Evolutionary conservation across 1,284 basidiomycete genomes (phyloP).

Genomic region (Apiotrichum gracile): DNA sequence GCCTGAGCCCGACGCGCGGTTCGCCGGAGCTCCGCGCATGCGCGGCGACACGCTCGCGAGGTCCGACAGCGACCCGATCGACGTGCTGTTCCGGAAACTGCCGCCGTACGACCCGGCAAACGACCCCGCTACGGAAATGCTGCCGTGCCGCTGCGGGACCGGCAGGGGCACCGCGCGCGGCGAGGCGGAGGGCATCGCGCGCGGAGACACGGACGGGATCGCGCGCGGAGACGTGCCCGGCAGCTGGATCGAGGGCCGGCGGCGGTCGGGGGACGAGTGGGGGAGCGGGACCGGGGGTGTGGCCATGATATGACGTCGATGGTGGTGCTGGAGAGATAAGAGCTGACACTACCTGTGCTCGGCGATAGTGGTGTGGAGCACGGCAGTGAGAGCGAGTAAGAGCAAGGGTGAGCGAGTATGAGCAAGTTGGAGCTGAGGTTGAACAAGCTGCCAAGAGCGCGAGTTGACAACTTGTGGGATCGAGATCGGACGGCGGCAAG

Average conservation of each 20-base stretch:
- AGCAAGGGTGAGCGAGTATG: too few relatives aligned
- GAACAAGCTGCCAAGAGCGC: too few relatives aligned
- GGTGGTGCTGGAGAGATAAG: slow-evolving; percentile 6
- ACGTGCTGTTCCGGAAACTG: neutral
- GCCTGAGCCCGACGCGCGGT: slow-evolving; percentile 8
- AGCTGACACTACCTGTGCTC: too few relatives aligned
- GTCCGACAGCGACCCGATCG: slow-evolving; percentile 17
- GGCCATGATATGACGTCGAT: slow-evolving; percentile 15
- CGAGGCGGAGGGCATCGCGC: slow-evolving; percentile 1
- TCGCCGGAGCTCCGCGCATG: neutral
- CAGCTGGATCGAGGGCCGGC: slow-evolving; percentile 15
- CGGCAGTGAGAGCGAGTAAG: too few relatives aligned
- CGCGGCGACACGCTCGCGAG: slow-evolving; percentile 10
- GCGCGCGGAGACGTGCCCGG: slow-evolving; percentile 4
- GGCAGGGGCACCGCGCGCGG: slow-evolving; percentile 20
- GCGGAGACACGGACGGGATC: neutral
- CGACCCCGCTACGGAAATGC: slow-evolving; percentile 1
- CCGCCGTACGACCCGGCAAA: too few relatives aligned
- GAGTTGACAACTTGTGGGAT: too few relatives aligned
- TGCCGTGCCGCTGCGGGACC: slow-evolving; percentile 26
- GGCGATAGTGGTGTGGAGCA: too few relatives aligned
- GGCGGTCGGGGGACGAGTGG: neutral
- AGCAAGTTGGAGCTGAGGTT: too few relatives aligned
- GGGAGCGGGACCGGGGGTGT: slow-evolving; percentile 3
- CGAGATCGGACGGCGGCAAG: too few relatives aligned